Evolutionary conservation across 192 early-diverging fungal species (phyloP).

Genomic region (Phlyctochytrium planicorne): DNA sequence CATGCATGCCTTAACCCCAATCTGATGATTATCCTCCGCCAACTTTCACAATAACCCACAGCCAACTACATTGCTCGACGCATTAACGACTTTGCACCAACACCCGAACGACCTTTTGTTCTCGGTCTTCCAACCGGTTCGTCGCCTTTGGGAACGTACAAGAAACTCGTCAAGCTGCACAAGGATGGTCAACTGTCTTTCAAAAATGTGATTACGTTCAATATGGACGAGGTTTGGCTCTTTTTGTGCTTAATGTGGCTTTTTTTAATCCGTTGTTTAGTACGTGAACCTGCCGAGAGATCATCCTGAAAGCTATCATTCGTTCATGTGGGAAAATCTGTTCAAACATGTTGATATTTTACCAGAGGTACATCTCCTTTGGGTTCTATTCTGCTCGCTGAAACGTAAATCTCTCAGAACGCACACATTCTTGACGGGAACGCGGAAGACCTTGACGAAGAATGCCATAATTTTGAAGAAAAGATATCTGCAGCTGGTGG

Average conservation of each 20-base stretch:
- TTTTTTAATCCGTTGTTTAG: no score
- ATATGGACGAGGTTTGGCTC: slow-evolving; percentile 96
- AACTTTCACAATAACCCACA: slow-evolving; percentile 21
- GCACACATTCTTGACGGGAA: slow-evolving; percentile 87
- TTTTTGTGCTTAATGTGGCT: no score
- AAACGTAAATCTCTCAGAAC: no score
- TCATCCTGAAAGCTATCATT: slow-evolving; percentile 86
- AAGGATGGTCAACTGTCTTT: slow-evolving; percentile 69
- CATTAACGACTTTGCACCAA: slow-evolving; percentile 74
- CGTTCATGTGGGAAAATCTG: slow-evolving; percentile 89
- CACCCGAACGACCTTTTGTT: slow-evolving; percentile 74
- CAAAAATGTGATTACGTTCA: slow-evolving; percentile 83
- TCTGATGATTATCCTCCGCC: neutral
- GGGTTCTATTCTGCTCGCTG: no score
- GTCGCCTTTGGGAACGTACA: slow-evolving; percentile 81
- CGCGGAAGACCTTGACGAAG: slow-evolving; percentile 73
- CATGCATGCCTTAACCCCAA: neutral
- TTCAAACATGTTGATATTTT: slow-evolving; percentile 86
- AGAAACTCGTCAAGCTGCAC: slow-evolving; percentile 71
- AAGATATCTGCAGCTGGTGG: slow-evolving; percentile 78
- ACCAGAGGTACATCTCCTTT: no score
- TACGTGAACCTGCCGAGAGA: slow-evolving; percentile 80
- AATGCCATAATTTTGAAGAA: slow-evolving; percentile 78
- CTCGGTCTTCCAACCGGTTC: slow-evolving; percentile 85
- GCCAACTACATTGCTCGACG: slow-evolving; percentile 80